Evolutionary conservation across 805 yeast species (phyloP), one percentile per base, ranked within the genome.

Genomic region (Barnettozyma sucrosica): DNA sequence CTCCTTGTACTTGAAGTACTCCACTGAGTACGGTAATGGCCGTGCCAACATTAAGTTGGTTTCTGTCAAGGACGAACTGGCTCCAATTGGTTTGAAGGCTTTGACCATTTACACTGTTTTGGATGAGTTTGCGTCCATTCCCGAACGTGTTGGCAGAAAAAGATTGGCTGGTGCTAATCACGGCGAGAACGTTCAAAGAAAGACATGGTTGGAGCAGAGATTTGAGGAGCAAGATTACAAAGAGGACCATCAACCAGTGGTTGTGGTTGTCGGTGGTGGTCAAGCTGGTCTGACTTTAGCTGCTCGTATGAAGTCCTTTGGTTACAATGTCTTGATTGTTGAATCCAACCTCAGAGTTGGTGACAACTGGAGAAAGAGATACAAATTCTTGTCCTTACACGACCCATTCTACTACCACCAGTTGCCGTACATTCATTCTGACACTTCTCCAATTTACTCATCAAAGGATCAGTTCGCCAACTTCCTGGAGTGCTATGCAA

Each of bases 351-450:
- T 50, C 43, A 55, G 63, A 28, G 61, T 71, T 44, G 77, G 77
- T 50, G 77, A 72, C 51, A 72, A 72, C 56, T 72, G 77, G 77
- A 64, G 77, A 56, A 61, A 63, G 47, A 59, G 77, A 36, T 72
- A 72, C 55, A 68, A 67, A 55, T 71, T 73, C 43, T 58, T 72
- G 34, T 71, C 72, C 7, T 56, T 72, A 25, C 77, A 72, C 54
- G 77, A 72, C 54, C 75, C 76, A 1, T 71, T 68, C 48, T 70
- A 68, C 64, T 66, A 66, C 49, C 72, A 69, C 53, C 70, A 69
- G 52, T 55, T 72, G 46, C 64, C 75, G 11, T 72, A 72, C 52
- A 48, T 72, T 43, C 57, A 63, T 38, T 67, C 66, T 51, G 75
- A 75, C 33, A 65, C 65, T 5, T 64, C 66, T 5, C 77, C 77